Percentiles rank a stretch among this genome's conserved stretches.
phyloP scores from a whole-genome alignment of 257 asterid species.

The Solanum peruvianum region DNA sequence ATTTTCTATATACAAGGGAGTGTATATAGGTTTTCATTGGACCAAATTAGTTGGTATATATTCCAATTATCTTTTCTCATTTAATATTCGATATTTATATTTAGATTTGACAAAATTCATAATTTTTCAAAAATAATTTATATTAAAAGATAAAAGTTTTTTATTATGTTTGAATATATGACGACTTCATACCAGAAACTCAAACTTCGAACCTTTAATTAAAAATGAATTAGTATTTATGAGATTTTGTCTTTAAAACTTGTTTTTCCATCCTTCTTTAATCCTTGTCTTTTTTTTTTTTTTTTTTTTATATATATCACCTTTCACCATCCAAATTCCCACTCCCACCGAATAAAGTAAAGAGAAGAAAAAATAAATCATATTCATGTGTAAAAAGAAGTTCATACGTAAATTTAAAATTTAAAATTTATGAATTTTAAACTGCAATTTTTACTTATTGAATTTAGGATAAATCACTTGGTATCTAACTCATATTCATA shows the following conservation, averaged over 20 bases:
- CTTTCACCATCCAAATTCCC: background rate
- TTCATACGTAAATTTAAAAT: accelerated
- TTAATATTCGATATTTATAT: background rate
- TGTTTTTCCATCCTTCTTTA: background rate
- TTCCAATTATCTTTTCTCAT: background rate
- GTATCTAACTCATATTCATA: background rate
- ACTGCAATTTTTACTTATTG: background rate
- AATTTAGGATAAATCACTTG: background rate
- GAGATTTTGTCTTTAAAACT: background rate
- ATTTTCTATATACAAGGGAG: background rate
- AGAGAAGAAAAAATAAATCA: background rate
- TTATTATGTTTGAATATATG: no score
- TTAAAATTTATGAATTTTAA: background rate
- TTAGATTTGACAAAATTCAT: accelerated
- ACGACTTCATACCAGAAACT: background rate
- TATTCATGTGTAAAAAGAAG: background rate
- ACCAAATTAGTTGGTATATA: background rate
- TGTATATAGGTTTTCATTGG: background rate
- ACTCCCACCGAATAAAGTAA: background rate
- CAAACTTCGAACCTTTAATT: background rate
- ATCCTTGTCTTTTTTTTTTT: background rate
- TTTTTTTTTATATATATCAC: background rate
- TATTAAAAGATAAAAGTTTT: background rate
- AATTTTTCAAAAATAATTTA: background rate
- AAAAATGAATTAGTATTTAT: background rate